Evolutionary conservation across 352 stramenopile species (phyloP), one percentile per base, ranked within the genome.

Genomic region (Globisporangium rhizosaccharum): DNA sequence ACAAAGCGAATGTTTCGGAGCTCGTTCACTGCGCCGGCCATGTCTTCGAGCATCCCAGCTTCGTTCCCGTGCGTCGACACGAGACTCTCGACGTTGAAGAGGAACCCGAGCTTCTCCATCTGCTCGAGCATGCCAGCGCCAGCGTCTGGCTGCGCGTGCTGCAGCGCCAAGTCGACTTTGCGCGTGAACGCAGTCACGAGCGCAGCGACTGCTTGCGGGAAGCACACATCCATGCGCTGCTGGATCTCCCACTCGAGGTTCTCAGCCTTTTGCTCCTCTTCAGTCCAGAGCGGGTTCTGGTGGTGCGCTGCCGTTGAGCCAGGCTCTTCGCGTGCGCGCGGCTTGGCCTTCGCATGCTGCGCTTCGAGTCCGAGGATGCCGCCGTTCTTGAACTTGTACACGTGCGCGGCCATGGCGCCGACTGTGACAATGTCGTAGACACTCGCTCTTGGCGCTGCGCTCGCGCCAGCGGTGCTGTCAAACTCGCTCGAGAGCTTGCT

Each of bases 311-410:
- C 72, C 9, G 61, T 61, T 1, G 75, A 79, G 0, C 76, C 76
- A 10, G 70, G 72, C 11, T 69, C 39, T 46, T 88, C 82, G 23
- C 72, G 73, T n/a, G 75, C 70, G 2, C 81, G 79, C 10, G 79
- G 62, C 46, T 89, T 88, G 30, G 85, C 71, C 66, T 94, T 94
- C 6, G 71, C 61, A 30, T 85, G 75, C 53, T 90, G 79, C 45
- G 90, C 74, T 48, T 91, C 78, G 11, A 94, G 62, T 10, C 78
- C 78, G 7, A 91, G 75, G 49, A 94, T 83, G 14, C 85, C 85
- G 15, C 85, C 85, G 59, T 86, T 90, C 68, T 93, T 93, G 58
- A 95, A 95, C 59, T 95, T 93, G 70, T 94, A 92, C 47, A 94
- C 68, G 61, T 93, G 84, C 2, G 85, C 83, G 15, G 85, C 85